Base-by-base conservation (phyloP, 2,329 filamentous ascomycete genomes). In the Talaromyces piceae region DNA sequence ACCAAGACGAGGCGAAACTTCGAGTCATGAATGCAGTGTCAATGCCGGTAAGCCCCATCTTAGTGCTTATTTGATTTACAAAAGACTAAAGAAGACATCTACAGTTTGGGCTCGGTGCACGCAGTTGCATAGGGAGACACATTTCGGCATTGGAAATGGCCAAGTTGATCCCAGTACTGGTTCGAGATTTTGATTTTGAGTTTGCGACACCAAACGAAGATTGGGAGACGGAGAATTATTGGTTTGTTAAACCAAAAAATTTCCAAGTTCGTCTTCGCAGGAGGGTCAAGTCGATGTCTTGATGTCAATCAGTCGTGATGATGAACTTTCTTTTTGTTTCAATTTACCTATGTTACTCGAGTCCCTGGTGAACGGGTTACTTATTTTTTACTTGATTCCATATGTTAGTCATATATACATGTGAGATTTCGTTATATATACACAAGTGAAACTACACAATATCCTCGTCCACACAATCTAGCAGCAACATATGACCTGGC, bases 401-500 rank as follows among this genome's bases (percentile, higher is more conserved):
- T n/a, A n/a, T n/a, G n/a, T n/a, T n/a, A n/a, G n/a, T n/a, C n/a
- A n/a, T n/a, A n/a, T n/a, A n/a, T n/a, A n/a, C n/a, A n/a, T n/a
- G n/a, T n/a, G n/a, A n/a, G n/a, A n/a, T n/a, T n/a, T n/a, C n/a
- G n/a, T n/a, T n/a, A n/a, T n/a, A n/a, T n/a, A n/a, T n/a, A n/a
- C n/a, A n/a, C n/a, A n/a, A n/a, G n/a, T n/a, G 23, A n/a, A 7
- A 8, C 27, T 47, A 41, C 9, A 52, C 1, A 41, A 66, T 45
- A 51, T 79, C 74, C 9, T 68, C 65, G 50, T 75, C 71, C 20
- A 59, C 67, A 45, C 59, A 65, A 70, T 85, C 81, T 48, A 83
- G 62, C 1, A 83, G 66, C 39, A 84, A 60, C 81, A 85, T 85
- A 61, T 82, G 73, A 0, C 80, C 80, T 1, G 81, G 81, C 16